phyloP scores from a whole-genome alignment of 75 land plant species.

The Sequoia sempervirens region DNA sequence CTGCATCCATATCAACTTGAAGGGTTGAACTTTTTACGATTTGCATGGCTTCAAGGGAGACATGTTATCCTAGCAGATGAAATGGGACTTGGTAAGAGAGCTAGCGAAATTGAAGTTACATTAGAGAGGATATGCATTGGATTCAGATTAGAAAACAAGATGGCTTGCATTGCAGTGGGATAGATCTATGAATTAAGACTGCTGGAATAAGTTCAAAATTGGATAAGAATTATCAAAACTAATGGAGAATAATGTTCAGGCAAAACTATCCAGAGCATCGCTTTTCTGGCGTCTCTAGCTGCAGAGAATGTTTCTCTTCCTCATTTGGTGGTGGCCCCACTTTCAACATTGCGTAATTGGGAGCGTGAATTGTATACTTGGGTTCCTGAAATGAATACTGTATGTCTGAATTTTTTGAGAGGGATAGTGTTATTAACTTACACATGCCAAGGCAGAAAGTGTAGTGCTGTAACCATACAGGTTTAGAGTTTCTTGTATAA shows the following conservation, averaged over 20 bases:
- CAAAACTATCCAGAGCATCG: constrained; percentile 90
- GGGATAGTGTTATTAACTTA: neutral
- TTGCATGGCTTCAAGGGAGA: constrained; percentile 81
- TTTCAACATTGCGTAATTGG: constrained; percentile 91
- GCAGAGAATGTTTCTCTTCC: constrained; percentile 57
- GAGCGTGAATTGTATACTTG: constrained; percentile 96
- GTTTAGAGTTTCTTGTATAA: constrained; percentile 1
- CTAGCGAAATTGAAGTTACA: neutral
- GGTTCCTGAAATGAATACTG: constrained; percentile 95
- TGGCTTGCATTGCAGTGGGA: neutral
- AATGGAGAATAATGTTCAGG: constrained; percentile 42
- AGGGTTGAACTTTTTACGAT: constrained; percentile 90
- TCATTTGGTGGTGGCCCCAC: constrained; percentile 88
- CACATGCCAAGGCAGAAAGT: neutral
- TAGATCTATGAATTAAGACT: neutral
- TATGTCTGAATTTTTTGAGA: constrained; percentile 35
- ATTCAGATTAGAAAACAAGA: neutral
- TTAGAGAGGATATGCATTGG: neutral
- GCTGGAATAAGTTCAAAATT: neutral
- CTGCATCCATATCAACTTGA: constrained; percentile 96
- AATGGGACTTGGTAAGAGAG: constrained; percentile 88
- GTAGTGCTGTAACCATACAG: neutral
- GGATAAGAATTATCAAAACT: neutral
- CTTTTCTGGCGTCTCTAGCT: constrained; percentile 84
- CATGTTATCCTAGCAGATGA: constrained; percentile 97